phyloP scores from a whole-genome alignment of 1,139 yeast species.

The Saccharomyces hybrid region DNA sequence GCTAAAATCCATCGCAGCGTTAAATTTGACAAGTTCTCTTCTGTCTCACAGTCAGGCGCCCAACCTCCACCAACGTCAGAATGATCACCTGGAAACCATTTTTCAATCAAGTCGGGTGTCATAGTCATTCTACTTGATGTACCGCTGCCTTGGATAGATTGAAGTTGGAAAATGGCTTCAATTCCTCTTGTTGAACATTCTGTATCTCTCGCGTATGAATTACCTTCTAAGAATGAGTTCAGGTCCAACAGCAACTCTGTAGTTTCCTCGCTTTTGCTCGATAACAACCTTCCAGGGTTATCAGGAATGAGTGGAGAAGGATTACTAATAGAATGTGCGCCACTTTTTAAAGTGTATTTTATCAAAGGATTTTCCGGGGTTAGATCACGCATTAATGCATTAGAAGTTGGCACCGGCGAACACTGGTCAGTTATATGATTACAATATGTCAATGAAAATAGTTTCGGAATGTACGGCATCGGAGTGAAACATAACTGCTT shows the following conservation, averaged over 20 bases:
- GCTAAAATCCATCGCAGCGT: slow-evolving; percentile 54
- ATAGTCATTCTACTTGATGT: slow-evolving; percentile 6
- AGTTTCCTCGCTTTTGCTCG: not conserved
- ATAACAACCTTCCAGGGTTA: not conserved
- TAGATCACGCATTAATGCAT: not conserved
- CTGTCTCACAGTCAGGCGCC: slow-evolving; percentile 36
- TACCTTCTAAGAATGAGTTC: not conserved
- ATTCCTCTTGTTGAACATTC: not conserved
- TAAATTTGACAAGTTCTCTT: slow-evolving; percentile 38
- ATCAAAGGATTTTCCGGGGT: not conserved
- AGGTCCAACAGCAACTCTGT: not conserved
- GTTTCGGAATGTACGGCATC: slow-evolving; percentile 33
- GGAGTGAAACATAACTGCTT: slow-evolving; percentile 49
- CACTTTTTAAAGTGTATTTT: not conserved
- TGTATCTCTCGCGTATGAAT: not conserved
- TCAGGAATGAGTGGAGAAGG: not conserved
- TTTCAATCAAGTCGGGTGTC: slow-evolving; percentile 40
- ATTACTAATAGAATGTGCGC: not conserved
- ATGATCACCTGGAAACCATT: slow-evolving; percentile 64
- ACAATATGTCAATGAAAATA: slow-evolving; percentile 27
- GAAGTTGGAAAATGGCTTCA: slow-evolving; percentile 2
- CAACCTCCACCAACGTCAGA: slow-evolving; percentile 64
- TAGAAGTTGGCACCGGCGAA: not conserved
- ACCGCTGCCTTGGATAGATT: slow-evolving; percentile 6
- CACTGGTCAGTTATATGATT: slow-evolving; percentile 6